Evolutionary conservation across 148 eudicot species (phyloP), one percentile per base, ranked within the genome.

Genomic region (Suaeda aralocaspica): DNA sequence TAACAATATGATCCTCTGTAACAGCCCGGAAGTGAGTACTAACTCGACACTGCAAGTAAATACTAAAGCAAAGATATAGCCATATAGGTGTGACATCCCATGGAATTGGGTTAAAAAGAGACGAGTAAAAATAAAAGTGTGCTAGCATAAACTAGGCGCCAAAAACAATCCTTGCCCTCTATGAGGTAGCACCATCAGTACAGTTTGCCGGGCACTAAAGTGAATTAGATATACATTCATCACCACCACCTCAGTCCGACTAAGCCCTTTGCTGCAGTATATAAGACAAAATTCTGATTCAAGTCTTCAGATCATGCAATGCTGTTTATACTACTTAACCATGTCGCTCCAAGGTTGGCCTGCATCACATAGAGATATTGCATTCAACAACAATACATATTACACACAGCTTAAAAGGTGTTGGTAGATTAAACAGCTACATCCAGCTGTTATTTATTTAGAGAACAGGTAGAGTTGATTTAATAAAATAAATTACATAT

Each of bases 161-260:
- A 71, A 56, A 70, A 66, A 65, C 13, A 42, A 30, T 34, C 74
- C 21, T 71, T 19, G 63, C 22, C 39, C 22, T 18, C 24, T 14
- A 65, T 46, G 44, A 59, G 61, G 31, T 66, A 39, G 74, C 49
- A 42, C 70, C 74, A 50, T 57, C 52, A 42, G 44, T 71, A 67
- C 75, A 36, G 55, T 36, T 36, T n/a, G n/a, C n/a, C n/a, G n/a
- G 64, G 70, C 75, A 58, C 41, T 41, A 55, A 64, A 64, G 70
- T 28, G 31, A 33, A 48, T 46, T 25, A 57, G 50, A 36, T 36
- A 36, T 58, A 64, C 66, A 64, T 33, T 31, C 60, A 44, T 44
- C 69, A 64, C 45, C 65, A 28, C 70, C 42, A 55, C 59, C 55
- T 46, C 41, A 25, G 33, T 41, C n/a, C n/a, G 59, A 45, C 41